Base-by-base conservation (phyloP, 345 rosid species). In the Cardamine chenopodiifolia region DNA sequence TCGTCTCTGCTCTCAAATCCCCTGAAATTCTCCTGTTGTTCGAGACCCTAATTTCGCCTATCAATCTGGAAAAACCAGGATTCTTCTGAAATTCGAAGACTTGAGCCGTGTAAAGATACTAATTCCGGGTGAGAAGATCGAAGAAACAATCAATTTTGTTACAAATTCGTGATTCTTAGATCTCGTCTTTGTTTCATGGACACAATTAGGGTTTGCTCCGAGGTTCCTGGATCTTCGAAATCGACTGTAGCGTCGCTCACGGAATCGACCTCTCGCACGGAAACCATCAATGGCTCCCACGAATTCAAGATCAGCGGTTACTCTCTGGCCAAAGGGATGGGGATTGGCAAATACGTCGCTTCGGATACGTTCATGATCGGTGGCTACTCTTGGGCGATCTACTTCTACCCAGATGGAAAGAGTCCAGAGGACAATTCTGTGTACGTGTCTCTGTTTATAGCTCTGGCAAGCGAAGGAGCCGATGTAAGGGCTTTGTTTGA, bases 321-420 rank as follows among this genome's bases (percentile, higher is more conserved):
- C 78, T 83, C 91, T 31, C 74, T 88, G 2, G 76, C 79, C 14
- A 90, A 88, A 78, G 93, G 96, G 54, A 82, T 86, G 86, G 93
- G 96, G 19, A 66, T 86, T n/a, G 91, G 91, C 40, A 88, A 90
- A 74, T 86, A 83, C 81, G 75, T 85, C n/a, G 86, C 91, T 0
- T 86, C 91, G 0, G 91, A 86, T 9, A 84, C 86, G 14, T 90
- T 90, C 65, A 25, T 69, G 57, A 85, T 90, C 0, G 96, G 93
- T 47, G 96, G 93, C 1, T 85, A 85, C 61, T 85, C 84, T 4
- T 88, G 96, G 96, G 96, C 91, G 17, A 69, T 90, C 72, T 90
- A 85, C 39, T 90, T 90, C 60, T 90, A 90, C 63, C 93, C 93
- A 6, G 96, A 90, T 69, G 96, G 96, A 2, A 90, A 90, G 77